Evolutionary conservation across 768 basidiomycete genomes (phyloP), one percentile per base, ranked within the genome.

Genomic region (Naganishia randhawae): DNA sequence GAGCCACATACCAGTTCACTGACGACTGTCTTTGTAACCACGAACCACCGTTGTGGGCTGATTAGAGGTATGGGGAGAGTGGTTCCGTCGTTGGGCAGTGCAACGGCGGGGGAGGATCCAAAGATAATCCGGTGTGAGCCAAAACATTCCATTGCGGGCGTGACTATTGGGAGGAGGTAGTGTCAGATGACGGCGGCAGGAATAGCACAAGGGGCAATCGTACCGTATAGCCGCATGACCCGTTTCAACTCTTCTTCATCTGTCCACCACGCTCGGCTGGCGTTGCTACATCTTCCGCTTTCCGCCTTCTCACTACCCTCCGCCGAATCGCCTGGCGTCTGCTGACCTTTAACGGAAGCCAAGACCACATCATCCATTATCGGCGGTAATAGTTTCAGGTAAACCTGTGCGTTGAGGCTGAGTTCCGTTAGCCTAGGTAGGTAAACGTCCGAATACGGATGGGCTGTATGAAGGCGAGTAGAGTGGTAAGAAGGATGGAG

Each of bases 41-140:
- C 25, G 29, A 35, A 52, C 50, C 39, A 35, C 22, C 27, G 4
- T 17, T 52, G 39, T 9, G 52, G 52, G 7, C 73, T 69, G 25
- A 74, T 61, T 1, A 61, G 32, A 11, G 37, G 45, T 3, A 4
- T 7, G 22, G 22, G 2, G 19, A n/a, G 1, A 9, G 37, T 2
- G 31, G 35, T 37, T 33, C 35, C 6, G n/a, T 3, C 3, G 33
- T 14, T 13, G 3, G n/a, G n/a, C n/a, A n/a, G n/a, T n/a, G n/a
- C n/a, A n/a, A 54, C 53, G 25, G 73, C 69, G 13, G 74, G 69
- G 37, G 70, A 68, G 0, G 76, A 73, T 10, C 77, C 77, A 55
- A 74, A 78, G 62, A 77, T 68, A 39, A 78, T 68, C 29, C 77
- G 72, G 50, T 78, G 77, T 14, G 74, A 73, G 1, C 77, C 77